phyloP scores from a whole-genome alignment of 2,329 filamentous ascomycete species.

The Harringtonia aguacate region DNA sequence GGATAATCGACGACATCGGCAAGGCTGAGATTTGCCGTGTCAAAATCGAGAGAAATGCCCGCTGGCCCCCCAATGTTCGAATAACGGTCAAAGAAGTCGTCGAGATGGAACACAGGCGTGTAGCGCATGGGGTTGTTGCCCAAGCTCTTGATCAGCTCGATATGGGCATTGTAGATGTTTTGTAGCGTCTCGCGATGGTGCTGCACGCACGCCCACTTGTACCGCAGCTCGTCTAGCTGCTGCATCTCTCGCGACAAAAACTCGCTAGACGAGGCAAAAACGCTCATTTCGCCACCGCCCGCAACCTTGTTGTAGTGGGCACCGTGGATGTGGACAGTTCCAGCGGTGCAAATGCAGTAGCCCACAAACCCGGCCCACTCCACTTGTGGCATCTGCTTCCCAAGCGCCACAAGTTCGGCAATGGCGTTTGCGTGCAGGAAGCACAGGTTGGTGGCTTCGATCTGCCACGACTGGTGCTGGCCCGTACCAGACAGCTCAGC shows the following conservation, averaged over 20 bases:
- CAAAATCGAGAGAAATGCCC: constrained; percentile 52
- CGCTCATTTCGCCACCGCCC: constrained; percentile 38
- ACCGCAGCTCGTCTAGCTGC: constrained; percentile 63
- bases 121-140: constrained; percentile 60
- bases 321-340: constrained; percentile 80
- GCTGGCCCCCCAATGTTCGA: constrained; percentile 43
- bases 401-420: constrained; percentile 69
- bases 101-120: constrained; percentile 70
- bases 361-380: constrained; percentile 83
- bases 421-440: constrained; percentile 82
- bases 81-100: constrained; percentile 83
- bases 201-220: constrained; percentile 66
- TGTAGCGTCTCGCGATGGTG: constrained; percentile 73
- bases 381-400: constrained; percentile 60
- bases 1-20: constrained; percentile 52
- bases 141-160: constrained; percentile 65
- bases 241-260: constrained; percentile 72
- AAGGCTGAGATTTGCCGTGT: constrained; percentile 64
- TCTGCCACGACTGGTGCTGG: constrained; percentile 87
- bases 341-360: constrained; percentile 78
- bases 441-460: constrained; percentile 80
- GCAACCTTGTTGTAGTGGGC: constrained; percentile 58
- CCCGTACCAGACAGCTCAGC: constrained; percentile 68
- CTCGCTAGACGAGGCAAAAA: constrained; percentile 54
- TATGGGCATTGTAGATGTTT: constrained; percentile 66